Conservation (phyloP, 176 grass and related monocot genomes). For the Triticum turgidum region DNA sequence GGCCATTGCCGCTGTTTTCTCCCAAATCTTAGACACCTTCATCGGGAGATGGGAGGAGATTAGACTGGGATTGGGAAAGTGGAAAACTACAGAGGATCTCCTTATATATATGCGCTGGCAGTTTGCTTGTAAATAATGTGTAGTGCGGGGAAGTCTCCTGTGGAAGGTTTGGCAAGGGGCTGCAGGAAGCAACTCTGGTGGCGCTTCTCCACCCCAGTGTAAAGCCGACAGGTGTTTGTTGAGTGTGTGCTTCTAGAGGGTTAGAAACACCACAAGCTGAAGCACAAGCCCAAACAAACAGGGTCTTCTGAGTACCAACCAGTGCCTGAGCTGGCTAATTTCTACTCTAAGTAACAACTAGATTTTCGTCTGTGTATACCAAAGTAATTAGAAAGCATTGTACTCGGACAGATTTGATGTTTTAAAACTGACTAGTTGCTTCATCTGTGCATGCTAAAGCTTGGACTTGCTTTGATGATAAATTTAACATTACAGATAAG, state of each 20-base stretch:
- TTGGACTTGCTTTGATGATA: conserved; percentile 8
- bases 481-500: conserved; percentile 72
- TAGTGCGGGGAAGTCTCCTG: not conserved
- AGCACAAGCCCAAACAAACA: conserved; percentile 3
- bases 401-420: not conserved
- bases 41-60: not conserved
- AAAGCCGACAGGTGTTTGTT: not conserved
- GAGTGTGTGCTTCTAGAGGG: not conserved
- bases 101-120: not conserved
- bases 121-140: not conserved
- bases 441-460: not conserved
- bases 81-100: not conserved
- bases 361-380: not conserved
- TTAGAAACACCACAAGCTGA: conserved; percentile 2
- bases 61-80: not conserved
- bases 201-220: not conserved
- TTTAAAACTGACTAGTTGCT: conserved; percentile 19
- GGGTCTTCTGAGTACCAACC: not conserved
- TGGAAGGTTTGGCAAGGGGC: not conserved
- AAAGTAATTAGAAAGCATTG: conserved; percentile 3
- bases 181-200: not conserved
- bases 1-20: not conserved
- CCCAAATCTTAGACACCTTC: not conserved
- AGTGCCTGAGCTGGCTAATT: not conserved
- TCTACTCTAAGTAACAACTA: not conserved